Conservation (phyloP, 441 rosid species). For the Mallotus repandus region DNA sequence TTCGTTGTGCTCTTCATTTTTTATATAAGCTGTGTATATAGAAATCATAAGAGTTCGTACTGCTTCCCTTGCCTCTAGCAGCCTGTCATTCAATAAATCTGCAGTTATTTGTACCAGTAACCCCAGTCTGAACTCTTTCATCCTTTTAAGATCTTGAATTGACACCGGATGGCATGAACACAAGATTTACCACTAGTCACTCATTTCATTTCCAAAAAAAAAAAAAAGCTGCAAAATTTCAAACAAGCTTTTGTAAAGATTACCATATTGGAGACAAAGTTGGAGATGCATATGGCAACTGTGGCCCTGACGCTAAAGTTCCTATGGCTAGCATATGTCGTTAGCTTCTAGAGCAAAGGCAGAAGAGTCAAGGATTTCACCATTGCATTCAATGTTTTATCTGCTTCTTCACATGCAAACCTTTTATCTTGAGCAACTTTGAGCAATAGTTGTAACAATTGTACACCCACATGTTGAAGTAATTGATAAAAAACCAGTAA, state of each 20-base stretch:
- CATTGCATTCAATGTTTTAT: constrained; percentile 57
- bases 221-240: too few species aligned
- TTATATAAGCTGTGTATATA: constrained; percentile 37
- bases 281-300: constrained; percentile 65
- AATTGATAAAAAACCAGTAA: neutral
- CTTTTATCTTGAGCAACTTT: constrained; percentile 95
- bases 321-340: constrained; percentile 48
- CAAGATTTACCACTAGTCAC: neutral
- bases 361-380: constrained; percentile 53
- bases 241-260: neutral
- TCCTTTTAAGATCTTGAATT: constrained; percentile 48
- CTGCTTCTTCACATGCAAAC: constrained; percentile 95
- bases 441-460: constrained; percentile 76
- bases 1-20: constrained; percentile 48
- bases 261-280: constrained; percentile 70
- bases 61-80: constrained; percentile 91
- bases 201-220: neutral
- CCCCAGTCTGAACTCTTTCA: constrained; percentile 64
- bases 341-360: constrained; percentile 58
- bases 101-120: constrained; percentile 55
- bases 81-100: constrained; percentile 66
- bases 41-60: constrained; percentile 57
- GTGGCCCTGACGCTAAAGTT: constrained; percentile 80
- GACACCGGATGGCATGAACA: neutral
- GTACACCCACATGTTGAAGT: constrained; percentile 15